Base-by-base conservation (phyloP, 768 basidiomycete genomes). In the Tricholoma sp. region DNA sequence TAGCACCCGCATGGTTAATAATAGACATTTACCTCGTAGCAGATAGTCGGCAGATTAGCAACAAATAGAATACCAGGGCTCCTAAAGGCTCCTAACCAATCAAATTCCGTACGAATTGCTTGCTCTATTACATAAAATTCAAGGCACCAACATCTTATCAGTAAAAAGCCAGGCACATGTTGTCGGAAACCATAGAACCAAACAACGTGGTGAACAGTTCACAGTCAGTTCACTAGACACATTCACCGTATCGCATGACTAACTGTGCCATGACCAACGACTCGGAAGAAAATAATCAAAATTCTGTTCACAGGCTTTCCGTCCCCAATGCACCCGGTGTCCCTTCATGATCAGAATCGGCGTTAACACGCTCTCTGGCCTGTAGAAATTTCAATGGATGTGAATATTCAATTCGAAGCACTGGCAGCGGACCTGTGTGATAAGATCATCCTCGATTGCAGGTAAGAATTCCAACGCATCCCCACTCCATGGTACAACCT, bases 381-480 rank as follows among this genome's bases (percentile, higher is more conserved):
- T 50, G n/a, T 18, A n/a, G 14, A 31, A 5, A 50, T 18, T 2
- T 18, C 8, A 31, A 18, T 50, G 8, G 19, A 4, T 3, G 19
- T 19, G 41, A 9, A 29, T 4, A 5, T 9, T 31, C 27, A 10
- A 27, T 27, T 27, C 5, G 24, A 27, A 5, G 27, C 6, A 49
- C 9, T 4, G 3, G 47, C 16, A 31, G 27, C 29, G 59, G 8
- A 63, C 88, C 77, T 83, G 76, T 8, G 68, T 61, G 22, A 90
- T 64, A 16, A 89, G 64, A 67, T 89, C 88, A 12, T 69, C 67
- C 24, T 83, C 81, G 21, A 90, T 80, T 12, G 79, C 76, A 1
- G 89, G 89, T 29, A 91, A 70, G 8, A 72, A 72, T 67, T 91
- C 89, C 16, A 72, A 65, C 5, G 66, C 59, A 37, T 86, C 83